Conservation (phyloP, 306 rosid species). For the Vigna radiata region DNA sequence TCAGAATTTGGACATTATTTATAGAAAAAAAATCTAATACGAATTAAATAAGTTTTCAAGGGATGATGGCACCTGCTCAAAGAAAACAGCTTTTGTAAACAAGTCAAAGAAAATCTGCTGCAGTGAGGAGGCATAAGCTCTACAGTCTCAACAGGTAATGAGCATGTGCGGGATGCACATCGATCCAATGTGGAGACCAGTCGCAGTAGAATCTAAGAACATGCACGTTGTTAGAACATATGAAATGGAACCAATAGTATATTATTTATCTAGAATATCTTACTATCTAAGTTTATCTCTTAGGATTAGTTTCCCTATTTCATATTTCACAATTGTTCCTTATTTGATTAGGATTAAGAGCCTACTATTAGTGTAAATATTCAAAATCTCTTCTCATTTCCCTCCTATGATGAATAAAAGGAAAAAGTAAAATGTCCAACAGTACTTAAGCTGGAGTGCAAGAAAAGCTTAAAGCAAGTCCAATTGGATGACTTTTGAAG, state of each 20-base stretch:
- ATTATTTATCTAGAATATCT: neutral
- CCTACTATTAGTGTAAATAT: neutral
- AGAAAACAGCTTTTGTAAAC: constrained; percentile 89
- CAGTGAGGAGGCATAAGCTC: constrained; percentile 96
- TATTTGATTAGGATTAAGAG: neutral
- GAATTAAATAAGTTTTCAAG: constrained; percentile 26
- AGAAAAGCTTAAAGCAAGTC: constrained; percentile 26
- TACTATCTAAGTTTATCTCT: neutral
- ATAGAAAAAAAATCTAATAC: constrained; percentile 28
- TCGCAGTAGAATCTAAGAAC: constrained; percentile 75
- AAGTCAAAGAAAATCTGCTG: constrained; percentile 88
- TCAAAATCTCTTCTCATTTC: neutral
- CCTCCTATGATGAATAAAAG: neutral
- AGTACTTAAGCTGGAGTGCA: constrained; percentile 14
- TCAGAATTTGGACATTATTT: constrained; percentile 29
- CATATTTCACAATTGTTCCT: neutral
- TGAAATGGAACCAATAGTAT: neutral
- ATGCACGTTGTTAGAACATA: constrained; percentile 30
- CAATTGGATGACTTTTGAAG: too few relatives aligned
- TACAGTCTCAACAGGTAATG: constrained; percentile 92
- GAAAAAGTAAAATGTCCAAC: constrained; percentile 4
- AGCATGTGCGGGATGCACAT: constrained; percentile 94
- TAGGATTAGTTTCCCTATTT: neutral
- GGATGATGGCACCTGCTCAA: constrained; percentile 78
- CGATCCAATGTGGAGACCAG: constrained; percentile 89